phyloP scores from a whole-genome alignment of 139 green algal genomes.

The Coelastrella sp. region DNA sequence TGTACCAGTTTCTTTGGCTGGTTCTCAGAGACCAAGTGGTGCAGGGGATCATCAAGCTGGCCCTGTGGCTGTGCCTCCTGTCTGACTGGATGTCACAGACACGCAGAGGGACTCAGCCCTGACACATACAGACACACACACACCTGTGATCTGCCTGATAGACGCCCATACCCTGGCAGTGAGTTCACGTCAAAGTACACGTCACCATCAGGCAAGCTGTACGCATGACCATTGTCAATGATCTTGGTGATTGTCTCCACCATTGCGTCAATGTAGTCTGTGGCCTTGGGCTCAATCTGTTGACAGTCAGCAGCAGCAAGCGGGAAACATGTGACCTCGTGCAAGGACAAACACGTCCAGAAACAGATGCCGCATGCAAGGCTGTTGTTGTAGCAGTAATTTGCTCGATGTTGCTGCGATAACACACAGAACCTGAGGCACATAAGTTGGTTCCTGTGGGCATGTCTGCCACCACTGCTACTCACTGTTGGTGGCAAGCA shows the following conservation, averaged over 20 bases:
- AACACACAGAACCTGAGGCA: too few relatives aligned
- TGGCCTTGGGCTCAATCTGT: slow-evolving; percentile 88
- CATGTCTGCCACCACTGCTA: not conserved
- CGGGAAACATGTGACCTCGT: too few relatives aligned
- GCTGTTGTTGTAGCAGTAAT: too few relatives aligned
- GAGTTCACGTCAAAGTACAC: slow-evolving; percentile 95
- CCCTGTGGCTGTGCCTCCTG: too few relatives aligned
- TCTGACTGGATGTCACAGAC: too few relatives aligned
- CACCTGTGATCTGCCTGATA: slow-evolving; percentile 86
- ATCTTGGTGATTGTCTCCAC: slow-evolving; percentile 90
- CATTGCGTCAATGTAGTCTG: slow-evolving; percentile 90
- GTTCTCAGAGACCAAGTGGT: too few relatives aligned
- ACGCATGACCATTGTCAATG: slow-evolving; percentile 91
- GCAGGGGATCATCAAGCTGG: too few relatives aligned
- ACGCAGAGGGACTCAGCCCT: too few relatives aligned
- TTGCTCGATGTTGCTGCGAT: too few relatives aligned
- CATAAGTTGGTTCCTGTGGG: not conserved
- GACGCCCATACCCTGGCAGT: slow-evolving; percentile 86
- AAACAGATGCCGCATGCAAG: not conserved
- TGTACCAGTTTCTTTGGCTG: too few relatives aligned
- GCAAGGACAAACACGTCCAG: not conserved
- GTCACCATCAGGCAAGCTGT: slow-evolving; percentile 82
- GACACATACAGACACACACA: slow-evolving; percentile 3
- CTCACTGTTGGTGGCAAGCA: slow-evolving; percentile 83
- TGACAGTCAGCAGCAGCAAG: too few relatives aligned